These are phyloP conservation scores for Populus euphratica DNA, from an alignment of 345 rosid species.

Conservation along the genomic window DNA sequence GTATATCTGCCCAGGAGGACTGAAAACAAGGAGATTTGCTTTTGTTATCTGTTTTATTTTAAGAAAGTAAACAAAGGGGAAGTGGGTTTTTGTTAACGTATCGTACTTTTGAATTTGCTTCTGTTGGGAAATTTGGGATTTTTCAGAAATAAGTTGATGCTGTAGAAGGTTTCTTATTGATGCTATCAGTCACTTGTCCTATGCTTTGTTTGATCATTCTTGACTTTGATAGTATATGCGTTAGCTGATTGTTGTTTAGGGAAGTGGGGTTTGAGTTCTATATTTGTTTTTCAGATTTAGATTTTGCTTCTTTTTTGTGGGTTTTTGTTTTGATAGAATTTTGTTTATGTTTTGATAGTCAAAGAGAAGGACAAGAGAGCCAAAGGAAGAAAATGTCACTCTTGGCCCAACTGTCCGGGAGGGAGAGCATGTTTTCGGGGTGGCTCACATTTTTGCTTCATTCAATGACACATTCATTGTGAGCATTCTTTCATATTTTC, in stretches of 20 bases:
- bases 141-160: neutral
- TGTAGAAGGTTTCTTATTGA: too few relatives aligned
- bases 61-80: neutral
- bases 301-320: neutral
- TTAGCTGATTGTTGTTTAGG: neutral
- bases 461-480: conserved; percentile 92
- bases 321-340: neutral
- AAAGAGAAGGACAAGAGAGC: conserved; percentile 68
- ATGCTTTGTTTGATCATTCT: neutral
- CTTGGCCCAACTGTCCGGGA: conserved; percentile 77
- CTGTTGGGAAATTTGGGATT: neutral
- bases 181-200: too few relatives aligned
- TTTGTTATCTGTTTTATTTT: neutral
- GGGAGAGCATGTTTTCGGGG: conserved; percentile 81
- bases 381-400: conserved; percentile 77
- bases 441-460: conserved; percentile 83
- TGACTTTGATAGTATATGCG: neutral
- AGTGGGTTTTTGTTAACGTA: neutral
- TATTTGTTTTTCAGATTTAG: neutral
- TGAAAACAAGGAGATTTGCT: neutral
- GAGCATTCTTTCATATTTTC: conserved; percentile 12
- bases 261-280: neutral
- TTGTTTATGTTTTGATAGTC: conserved; percentile 39
- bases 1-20: neutral
- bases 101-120: neutral